Conservation (phyloP, 345 rosid genomes). For the Carallia brachiata region DNA sequence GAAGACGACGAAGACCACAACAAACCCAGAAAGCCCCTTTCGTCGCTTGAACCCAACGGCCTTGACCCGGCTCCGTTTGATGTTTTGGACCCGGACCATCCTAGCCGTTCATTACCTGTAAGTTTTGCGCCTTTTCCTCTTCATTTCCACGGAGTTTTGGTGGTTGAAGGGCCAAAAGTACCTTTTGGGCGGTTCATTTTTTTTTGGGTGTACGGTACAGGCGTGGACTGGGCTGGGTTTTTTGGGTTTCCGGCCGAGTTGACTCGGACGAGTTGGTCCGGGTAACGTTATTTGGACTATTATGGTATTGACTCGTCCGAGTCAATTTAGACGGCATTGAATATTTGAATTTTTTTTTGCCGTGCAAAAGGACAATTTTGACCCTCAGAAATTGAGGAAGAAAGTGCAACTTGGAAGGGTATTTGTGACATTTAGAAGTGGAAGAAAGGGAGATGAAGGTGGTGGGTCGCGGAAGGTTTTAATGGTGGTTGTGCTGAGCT, state of each 20-base stretch:
- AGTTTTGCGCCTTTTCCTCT: slow-evolving; percentile 17
- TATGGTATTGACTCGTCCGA: slow-evolving; percentile 20
- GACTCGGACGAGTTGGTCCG: slow-evolving; percentile 25
- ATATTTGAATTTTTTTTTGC: not conserved
- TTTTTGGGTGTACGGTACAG: not conserved
- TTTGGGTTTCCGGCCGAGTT: too few relatives aligned
- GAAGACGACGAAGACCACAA: slow-evolving; percentile 33
- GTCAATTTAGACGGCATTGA: slow-evolving; percentile 34
- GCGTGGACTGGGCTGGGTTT: slow-evolving; percentile 8
- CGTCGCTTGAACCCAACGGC: slow-evolving; percentile 23
- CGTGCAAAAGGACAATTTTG: slow-evolving; percentile 28
- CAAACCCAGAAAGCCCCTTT: slow-evolving; percentile 16
- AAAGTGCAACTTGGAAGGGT: slow-evolving; percentile 23
- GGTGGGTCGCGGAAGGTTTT: not conserved
- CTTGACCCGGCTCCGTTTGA: slow-evolving; percentile 11
- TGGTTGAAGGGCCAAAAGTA: not conserved
- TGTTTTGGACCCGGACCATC: slow-evolving; percentile 15
- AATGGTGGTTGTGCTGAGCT: slow-evolving; percentile 48
- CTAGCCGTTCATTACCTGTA: slow-evolving; percentile 30
- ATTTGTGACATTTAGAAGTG: slow-evolving; percentile 11
- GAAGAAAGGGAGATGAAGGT: not conserved
- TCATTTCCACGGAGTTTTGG: not conserved
- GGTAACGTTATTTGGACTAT: slow-evolving; percentile 11
- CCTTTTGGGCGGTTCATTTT: not conserved
- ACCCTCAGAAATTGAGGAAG: slow-evolving; percentile 6